Evolutionary conservation across 2,329 filamentous ascomycete species (phyloP), one percentile per base, ranked within the genome.

Genomic region (Trichoderma breve): DNA sequence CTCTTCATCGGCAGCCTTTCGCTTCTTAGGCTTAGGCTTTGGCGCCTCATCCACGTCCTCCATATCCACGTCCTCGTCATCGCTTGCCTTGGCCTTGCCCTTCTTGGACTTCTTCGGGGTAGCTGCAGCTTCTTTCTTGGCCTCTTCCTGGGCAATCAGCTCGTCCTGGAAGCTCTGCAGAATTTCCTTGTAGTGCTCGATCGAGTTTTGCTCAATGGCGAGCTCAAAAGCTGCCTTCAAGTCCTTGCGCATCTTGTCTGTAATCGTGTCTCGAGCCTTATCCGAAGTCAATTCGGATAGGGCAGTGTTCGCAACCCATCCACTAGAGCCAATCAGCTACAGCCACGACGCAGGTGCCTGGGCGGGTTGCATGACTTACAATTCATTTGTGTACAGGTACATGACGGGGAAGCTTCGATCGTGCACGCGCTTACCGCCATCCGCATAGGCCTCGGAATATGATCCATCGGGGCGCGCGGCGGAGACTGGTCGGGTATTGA

Each of bases 361-460:
- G 71, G 24, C 34, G 47, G 21, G 24, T 24, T 14, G 67, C 57
- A 70, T 70, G 32, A 90, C 95, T 89, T 84, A 99, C 96, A 99
- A 98, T 86, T 98, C 95, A 78, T 98, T 98, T 47, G 95, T 97
- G 74, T 90, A 87, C 65, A 98, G 85, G 81, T 97, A 98, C 95
- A 98, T 98, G 79, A 98, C 91, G 6, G 95, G 93, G 80, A 94
- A 98, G 34, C 92, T 94, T 74, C 95, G 89, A 82, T 98, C 94
- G 73, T 91, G 89, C 55, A 89, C 90, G 75, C 94, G 92, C 85
- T 96, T 96, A 77, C 93, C 95, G 73, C 92, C 95, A 77, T 97
- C 94, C 53, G 91, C 89, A 79, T 93, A 98, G 75, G 95, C 93
- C 73, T 94, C 93, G 69, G 93, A 91, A 81, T 96, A 97, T 53